These are phyloP conservation scores for Xylariales sp. DNA, from an alignment of 2,329 filamentous ascomycete species.

Conservation along the genomic window DNA sequence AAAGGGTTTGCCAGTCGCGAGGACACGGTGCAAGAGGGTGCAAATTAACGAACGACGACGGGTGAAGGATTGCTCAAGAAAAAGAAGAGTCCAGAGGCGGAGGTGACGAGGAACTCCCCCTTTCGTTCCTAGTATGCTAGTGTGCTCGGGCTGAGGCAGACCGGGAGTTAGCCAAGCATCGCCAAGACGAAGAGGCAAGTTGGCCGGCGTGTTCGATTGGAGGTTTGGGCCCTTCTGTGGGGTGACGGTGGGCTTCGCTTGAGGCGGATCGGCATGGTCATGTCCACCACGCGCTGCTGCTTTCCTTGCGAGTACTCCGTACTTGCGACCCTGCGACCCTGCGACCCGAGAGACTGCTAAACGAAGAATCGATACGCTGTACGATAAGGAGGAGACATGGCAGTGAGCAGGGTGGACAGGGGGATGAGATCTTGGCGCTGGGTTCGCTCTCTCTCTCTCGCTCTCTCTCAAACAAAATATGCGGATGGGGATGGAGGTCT, in stretches of 20 bases:
- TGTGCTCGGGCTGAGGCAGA: slow-evolving; percentile 30
- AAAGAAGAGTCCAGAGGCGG: slow-evolving; percentile 25
- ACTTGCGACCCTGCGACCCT: too few species aligned
- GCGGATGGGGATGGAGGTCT: too few species aligned
- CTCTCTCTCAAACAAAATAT: too few species aligned
- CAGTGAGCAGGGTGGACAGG: not conserved
- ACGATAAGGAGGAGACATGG: not conserved
- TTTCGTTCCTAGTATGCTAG: slow-evolving; percentile 30
- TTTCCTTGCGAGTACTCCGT: not conserved
- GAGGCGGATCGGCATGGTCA: slow-evolving; percentile 28
- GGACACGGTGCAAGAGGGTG: slow-evolving; percentile 23
- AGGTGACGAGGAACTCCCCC: slow-evolving; percentile 19
- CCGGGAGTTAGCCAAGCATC: slow-evolving; percentile 22
- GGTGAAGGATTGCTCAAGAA: slow-evolving; percentile 31
- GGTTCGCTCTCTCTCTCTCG: too few species aligned
- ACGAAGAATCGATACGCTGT: slow-evolving; percentile 10
- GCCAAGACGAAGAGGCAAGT: slow-evolving; percentile 37
- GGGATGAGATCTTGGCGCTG: not conserved
- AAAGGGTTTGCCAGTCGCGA: slow-evolving; percentile 22
- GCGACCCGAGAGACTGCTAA: not conserved
- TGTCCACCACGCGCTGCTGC: slow-evolving; percentile 3
- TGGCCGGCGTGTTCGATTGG: slow-evolving; percentile 31
- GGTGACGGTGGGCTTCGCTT: slow-evolving; percentile 31
- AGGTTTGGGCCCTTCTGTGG: slow-evolving; percentile 25
- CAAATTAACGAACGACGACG: slow-evolving; percentile 27